phyloP scores from a whole-genome alignment of 257 asterid genomes.

The Leonotis leonurus region DNA sequence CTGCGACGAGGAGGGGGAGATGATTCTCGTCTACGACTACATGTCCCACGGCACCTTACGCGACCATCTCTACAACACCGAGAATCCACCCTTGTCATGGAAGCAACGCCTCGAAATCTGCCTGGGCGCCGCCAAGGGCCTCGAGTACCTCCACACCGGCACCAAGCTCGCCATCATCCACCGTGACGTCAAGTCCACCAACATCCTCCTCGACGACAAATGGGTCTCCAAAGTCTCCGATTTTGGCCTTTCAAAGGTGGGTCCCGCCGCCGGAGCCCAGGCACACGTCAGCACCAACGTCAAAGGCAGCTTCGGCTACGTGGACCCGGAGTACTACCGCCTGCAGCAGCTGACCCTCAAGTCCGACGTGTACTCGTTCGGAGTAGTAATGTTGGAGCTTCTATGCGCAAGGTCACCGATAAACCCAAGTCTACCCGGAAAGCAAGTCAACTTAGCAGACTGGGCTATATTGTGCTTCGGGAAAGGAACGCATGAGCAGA shows the following conservation, averaged over 20 bases:
- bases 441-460: conserved; percentile 35
- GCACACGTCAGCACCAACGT: conserved; percentile 60
- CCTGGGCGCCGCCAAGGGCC: conserved; percentile 57
- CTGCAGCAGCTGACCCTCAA: conserved; percentile 46
- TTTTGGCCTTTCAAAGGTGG: conserved; percentile 63
- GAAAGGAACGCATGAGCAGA: conserved; percentile 32
- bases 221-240: conserved; percentile 63
- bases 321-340: conserved; percentile 56
- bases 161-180: conserved; percentile 42
- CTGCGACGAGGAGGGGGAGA: conserved; percentile 42
- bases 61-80: conserved; percentile 38
- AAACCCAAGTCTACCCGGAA: conserved; percentile 16
- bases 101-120: conserved; percentile 48
- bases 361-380: conserved; percentile 66
- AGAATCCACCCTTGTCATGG: conserved; percentile 39
- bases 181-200: conserved; percentile 64
- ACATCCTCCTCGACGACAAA: conserved; percentile 51
- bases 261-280: conserved; percentile 25
- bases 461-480: conserved; percentile 2
- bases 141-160: conserved; percentile 55
- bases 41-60: conserved; percentile 51
- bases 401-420: conserved; percentile 42
- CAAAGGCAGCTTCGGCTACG: conserved; percentile 65
- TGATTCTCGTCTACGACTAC: conserved; percentile 67
- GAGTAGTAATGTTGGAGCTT: conserved; percentile 52